Evolutionary conservation across 2,329 filamentous ascomycete species (phyloP).

Genomic region (Sporothrix pallida): DNA sequence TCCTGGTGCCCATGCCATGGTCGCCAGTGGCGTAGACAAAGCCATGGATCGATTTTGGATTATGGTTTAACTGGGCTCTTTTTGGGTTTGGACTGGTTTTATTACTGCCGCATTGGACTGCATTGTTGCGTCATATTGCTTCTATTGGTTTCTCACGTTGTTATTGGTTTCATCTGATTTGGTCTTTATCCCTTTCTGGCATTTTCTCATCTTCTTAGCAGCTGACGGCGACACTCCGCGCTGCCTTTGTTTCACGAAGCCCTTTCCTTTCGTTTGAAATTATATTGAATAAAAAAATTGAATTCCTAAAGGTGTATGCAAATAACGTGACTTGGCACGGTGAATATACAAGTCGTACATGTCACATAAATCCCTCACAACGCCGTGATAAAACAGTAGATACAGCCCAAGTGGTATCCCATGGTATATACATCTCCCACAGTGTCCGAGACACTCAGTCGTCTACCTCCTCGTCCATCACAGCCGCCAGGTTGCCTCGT

Average conservation of each 20-base stretch:
- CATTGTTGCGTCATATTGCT: background rate
- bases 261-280: background rate
- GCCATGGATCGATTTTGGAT: background rate
- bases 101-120: background rate
- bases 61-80: too few relatives aligned
- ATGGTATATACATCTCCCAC: background rate
- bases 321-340: too few relatives aligned
- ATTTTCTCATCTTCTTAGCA: background rate
- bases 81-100: background rate
- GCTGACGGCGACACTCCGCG: background rate
- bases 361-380: background rate
- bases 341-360: background rate
- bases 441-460: constrained; percentile 39
- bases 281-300: background rate
- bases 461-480: constrained; percentile 69
- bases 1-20: constrained; percentile 95
- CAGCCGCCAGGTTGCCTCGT: constrained; percentile 72
- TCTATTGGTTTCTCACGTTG: background rate
- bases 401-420: too few relatives aligned
- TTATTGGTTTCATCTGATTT: background rate
- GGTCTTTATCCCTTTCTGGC: background rate
- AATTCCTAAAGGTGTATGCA: background rate
- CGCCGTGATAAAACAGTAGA: background rate
- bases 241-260: background rate
- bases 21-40: constrained; percentile 78